Evolutionary conservation across 108 stramenopile genomes (phyloP).

Genomic region (Fragilaria crotonensis): DNA sequence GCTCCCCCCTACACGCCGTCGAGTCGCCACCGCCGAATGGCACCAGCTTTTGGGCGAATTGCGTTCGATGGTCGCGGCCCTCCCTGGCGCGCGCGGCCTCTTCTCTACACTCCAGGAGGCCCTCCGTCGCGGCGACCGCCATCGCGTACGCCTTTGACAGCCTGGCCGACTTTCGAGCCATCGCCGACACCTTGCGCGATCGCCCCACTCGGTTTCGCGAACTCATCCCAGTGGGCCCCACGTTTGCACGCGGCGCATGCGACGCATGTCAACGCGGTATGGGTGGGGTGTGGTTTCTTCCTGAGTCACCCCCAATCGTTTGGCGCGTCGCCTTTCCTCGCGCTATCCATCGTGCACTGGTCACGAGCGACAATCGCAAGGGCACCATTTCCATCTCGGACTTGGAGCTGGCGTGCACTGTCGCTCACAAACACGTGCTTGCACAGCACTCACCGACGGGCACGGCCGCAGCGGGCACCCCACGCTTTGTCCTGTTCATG

Average conservation of each 20-base stretch:
- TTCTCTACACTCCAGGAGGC: slow-evolving; percentile 33
- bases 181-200: slow-evolving; percentile 1
- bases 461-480: background rate
- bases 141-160: slow-evolving; percentile 8
- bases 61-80: slow-evolving; percentile 30
- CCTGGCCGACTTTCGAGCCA: slow-evolving; percentile 16
- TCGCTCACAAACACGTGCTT: background rate
- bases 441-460: background rate
- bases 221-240: slow-evolving; percentile 18
- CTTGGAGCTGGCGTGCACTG: slow-evolving; percentile 21
- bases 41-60: slow-evolving; percentile 31
- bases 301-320: too few species aligned
- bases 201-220: slow-evolving; percentile 35
- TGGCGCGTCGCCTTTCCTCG: background rate
- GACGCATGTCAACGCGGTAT: slow-evolving; percentile 21
- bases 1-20: too few species aligned
- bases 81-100: slow-evolving; percentile 27
- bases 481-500: background rate
- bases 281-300: slow-evolving; percentile 26
- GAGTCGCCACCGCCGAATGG: too few species aligned
- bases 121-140: too few species aligned
- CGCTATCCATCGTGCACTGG: background rate
- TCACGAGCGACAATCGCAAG: slow-evolving; percentile 4
- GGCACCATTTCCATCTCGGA: slow-evolving; percentile 29
- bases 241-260: slow-evolving; percentile 12